Percentiles rank a stretch among this genome's conserved stretches.
Conservation (phyloP, 2,329 filamentous ascomycete species). For the Xylariaceae sp. region DNA sequence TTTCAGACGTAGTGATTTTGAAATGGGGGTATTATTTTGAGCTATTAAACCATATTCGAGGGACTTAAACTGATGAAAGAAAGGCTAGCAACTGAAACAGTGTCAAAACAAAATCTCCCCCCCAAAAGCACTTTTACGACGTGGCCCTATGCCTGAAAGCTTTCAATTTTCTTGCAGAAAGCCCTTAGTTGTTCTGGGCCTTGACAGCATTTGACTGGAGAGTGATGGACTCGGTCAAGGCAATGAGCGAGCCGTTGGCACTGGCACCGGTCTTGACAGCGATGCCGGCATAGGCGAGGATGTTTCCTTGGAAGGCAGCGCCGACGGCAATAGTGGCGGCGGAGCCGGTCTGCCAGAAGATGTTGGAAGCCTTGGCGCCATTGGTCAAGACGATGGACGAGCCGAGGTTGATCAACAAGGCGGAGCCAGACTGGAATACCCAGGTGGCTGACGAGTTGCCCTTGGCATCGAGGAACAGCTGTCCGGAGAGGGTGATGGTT, state of each 20-base stretch:
- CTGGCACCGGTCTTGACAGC: neutral
- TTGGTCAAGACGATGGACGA: conserved; percentile 1
- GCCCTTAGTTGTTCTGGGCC: too few species aligned
- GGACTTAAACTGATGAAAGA: too few species aligned
- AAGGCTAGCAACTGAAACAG: too few species aligned
- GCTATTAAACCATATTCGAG: too few species aligned
- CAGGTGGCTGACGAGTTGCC: conserved; percentile 1
- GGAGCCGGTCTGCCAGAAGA: too few species aligned
- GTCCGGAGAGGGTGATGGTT: too few species aligned
- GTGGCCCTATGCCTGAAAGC: too few species aligned
- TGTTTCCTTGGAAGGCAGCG: neutral
- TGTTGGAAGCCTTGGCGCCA: neutral
- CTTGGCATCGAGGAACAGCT: neutral
- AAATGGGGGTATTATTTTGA: too few species aligned
- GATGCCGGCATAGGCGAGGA: conserved; percentile 1
- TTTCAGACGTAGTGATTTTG: too few species aligned
- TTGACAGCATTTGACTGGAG: neutral
- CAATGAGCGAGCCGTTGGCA: neutral
- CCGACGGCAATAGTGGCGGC: neutral
- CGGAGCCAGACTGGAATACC: conserved; percentile 5
- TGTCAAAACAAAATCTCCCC: too few species aligned
- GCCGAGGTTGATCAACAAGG: conserved; percentile 1
- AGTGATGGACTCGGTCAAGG: conserved; percentile 1
- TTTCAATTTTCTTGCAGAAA: too few species aligned
- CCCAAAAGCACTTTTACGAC: too few species aligned